A percentile compares a stretch with the other conserved stretches of the same genome.
phyloP scores from a whole-genome alignment of 192 early-diverging fungal species.

The Podila horticola region DNA sequence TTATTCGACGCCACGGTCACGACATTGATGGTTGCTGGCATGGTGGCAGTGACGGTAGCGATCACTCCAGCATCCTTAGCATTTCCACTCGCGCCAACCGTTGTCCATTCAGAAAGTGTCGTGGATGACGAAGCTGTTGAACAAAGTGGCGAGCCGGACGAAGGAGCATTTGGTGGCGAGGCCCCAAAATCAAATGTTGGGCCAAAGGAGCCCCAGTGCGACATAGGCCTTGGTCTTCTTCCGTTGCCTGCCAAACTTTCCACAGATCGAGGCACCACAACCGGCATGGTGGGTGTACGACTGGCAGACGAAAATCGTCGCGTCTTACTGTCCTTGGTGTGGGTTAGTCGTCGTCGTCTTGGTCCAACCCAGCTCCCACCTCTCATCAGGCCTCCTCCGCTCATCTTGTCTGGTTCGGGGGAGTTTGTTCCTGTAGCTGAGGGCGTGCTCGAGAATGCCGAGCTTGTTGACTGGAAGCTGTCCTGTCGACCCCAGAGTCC shows the following conservation, averaged over 20 bases:
- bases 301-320: conserved; percentile 21
- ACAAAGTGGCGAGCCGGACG: not conserved
- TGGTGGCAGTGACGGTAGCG: not conserved
- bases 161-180: not conserved
- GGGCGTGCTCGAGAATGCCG: not conserved
- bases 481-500: conserved; percentile 13
- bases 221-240: conserved; percentile 9
- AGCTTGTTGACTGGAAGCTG: conserved; percentile 5
- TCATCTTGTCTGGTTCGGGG: too few species aligned
- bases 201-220: conserved; percentile 17
- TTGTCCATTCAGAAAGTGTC: conserved; percentile 2
- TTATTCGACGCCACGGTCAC: not conserved
- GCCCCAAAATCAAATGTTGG: not conserved
- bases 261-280: not conserved
- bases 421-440: too few species aligned
- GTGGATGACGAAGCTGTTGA: conserved; percentile 14
- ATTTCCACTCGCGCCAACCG: not conserved
- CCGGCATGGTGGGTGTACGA: not conserved
- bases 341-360: conserved; percentile 2
- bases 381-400: not conserved
- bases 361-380: conserved; percentile 19
- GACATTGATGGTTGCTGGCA: not conserved
- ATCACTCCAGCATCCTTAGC: not conserved
- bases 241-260: not conserved
- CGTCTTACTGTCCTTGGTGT: conserved; percentile 2